phyloP scores from a whole-genome alignment of 139 green algal genomes.

The Diplosphaera chodatii region DNA sequence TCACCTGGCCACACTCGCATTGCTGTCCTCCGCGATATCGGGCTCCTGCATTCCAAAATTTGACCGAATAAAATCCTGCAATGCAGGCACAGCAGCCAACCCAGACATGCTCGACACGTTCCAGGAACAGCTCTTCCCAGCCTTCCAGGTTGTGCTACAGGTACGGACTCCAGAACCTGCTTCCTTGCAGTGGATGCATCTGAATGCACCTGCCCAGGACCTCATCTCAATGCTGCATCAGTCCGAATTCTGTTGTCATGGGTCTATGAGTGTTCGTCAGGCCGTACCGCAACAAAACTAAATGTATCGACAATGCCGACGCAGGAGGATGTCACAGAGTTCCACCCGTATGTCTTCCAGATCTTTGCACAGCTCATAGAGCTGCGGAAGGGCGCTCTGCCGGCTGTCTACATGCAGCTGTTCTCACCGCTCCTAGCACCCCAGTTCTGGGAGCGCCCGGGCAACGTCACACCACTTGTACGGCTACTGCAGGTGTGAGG shows the following conservation, averaged over 20 bases:
- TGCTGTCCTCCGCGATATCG: no score
- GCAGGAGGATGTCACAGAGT: constrained; percentile 56
- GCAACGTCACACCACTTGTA: constrained; percentile 90
- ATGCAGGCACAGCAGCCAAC: constrained; percentile 7
- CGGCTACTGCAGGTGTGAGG: constrained; percentile 78
- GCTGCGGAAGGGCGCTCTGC: constrained; percentile 46
- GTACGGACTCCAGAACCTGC: no score
- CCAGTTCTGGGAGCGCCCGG: constrained; percentile 83
- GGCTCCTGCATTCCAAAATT: no score
- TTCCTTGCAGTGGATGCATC: no score
- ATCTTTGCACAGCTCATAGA: constrained; percentile 90
- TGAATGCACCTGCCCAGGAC: no score
- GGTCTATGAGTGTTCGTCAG: no score
- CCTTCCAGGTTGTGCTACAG: constrained; percentile 86
- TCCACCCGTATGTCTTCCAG: constrained; percentile 80
- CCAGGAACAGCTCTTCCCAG: constrained; percentile 86
- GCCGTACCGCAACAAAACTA: no score
- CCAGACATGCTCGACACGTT: constrained; percentile 37
- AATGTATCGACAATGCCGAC: no score
- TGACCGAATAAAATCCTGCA: no score
- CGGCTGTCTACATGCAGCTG: constrained; percentile 72
- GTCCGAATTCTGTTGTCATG: no score
- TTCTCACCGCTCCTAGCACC: constrained; percentile 83
- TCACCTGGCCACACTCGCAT: no score
- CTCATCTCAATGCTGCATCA: no score